Base-by-base conservation (phyloP, 2,329 filamentous ascomycete species). In the Mycogone perniciosa region DNA sequence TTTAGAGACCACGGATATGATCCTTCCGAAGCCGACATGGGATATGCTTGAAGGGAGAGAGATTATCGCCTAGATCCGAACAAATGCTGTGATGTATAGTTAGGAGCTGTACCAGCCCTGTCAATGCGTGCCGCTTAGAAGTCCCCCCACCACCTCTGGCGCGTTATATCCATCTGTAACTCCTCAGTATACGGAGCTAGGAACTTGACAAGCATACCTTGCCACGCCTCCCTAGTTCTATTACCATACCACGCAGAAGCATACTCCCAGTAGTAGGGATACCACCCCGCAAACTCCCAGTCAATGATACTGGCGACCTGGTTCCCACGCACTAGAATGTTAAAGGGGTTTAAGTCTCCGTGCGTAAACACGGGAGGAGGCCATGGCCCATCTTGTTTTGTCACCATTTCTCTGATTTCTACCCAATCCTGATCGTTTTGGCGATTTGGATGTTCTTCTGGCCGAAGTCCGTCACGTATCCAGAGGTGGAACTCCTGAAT, bases 321-420 rank as follows among this genome's bases (percentile, higher is more conserved):
- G 47, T 72, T 67, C 5, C 64, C 68, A 6, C 60, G 59, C 40
- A 68, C 59, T 7, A 77, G 53, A 41, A 77, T 71, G 53, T 77
- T 77, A 26, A 59, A 57, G 26, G 64, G 65, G 53, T 67, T 70
- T 6, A 78, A 57, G 53, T 77, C 73, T 7, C 65, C 68, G 59
- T 78, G 75, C 10, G 73, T 75, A 56, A 79, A 74, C 6, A 70
- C 66, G 2, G 69, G 67, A 11, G 55, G 46, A n/a, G 59, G 59
- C 62, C 63, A 70, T 7, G 60, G 58, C 2, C 60, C 54, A 50
- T 73, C 65, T 44, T 74, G 71, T 49, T 57, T 59, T 4, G 41
- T 54, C 1, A 64, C 60, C 62, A 73, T 69, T 4, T 65, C 57
- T 48, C 66, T 57, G 27, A 70, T 51, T 0, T 62, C 60, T 8